phyloP scores from a whole-genome alignment of 306 rosid genomes.

The Boehmeria nivea region DNA sequence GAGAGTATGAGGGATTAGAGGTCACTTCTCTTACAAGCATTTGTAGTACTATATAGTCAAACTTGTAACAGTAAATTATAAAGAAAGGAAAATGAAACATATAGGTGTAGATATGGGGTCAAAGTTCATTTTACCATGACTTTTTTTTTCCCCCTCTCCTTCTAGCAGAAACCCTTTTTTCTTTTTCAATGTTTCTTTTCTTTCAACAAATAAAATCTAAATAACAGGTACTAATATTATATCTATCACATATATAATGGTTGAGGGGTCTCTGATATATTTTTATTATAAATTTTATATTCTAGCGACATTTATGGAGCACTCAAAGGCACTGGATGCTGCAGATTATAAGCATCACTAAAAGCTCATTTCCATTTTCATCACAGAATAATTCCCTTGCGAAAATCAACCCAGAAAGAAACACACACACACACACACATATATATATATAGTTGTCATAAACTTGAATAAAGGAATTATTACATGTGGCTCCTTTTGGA shows the following conservation, averaged over 20 bases:
- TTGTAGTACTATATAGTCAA: slow-evolving; percentile 3
- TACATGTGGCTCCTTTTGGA: no score
- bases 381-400: no score
- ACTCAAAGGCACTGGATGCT: slow-evolving; percentile 12
- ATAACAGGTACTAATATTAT: neutral
- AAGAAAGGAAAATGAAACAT: neutral
- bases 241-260: no score
- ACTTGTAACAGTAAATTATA: neutral
- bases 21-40: slow-evolving; percentile 31
- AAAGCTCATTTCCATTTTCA: neutral
- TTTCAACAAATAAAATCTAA: neutral
- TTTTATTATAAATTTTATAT: no score
- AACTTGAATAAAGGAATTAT: no score
- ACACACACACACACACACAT: no score
- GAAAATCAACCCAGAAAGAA: no score
- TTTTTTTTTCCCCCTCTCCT: neutral
- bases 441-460: no score
- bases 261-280: no score
- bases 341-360: slow-evolving; percentile 8
- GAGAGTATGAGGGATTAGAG: neutral
- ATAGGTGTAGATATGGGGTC: neutral
- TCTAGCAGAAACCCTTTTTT: neutral
- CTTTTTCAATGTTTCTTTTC: slow-evolving; percentile 4
- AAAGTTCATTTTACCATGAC: no score
- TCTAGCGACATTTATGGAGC: slow-evolving; percentile 7